Base-by-base conservation (phyloP, 1,139 yeast genomes). In the Pichia norvegensis region DNA sequence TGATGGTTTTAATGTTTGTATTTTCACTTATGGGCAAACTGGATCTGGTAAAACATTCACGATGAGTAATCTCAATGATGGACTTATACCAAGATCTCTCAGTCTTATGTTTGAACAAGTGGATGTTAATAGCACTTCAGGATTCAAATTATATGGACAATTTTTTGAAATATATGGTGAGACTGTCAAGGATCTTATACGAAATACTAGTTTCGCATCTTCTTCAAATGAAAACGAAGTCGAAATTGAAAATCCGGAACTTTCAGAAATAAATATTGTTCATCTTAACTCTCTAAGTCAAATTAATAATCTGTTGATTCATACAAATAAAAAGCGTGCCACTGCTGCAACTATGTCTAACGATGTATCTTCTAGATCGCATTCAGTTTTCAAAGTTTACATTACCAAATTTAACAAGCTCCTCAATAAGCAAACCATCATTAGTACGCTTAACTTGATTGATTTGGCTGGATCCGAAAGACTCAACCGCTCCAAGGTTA, bases 21-120 rank as follows among this genome's bases (percentile, higher is more conserved):
- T 92, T 1, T 88, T 92, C 68, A 96, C 98, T 0, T 92, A 92
- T 64, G 98, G 98, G 0, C 98, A 92, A 65, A 92, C 98, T 0
- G 97, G 98, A 0, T 88, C 97, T 0, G 98, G 98, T 4, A 92
- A 92, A 61, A 90, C 97, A 0, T 82, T 68, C 61, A 92, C 98
- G 0, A 92, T 92, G 98, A 76, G 94, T 1, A 74, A 73, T 39
- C 68, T 76, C 0, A 56, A 65, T 3, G 82, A 80, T 58, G 98
- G 98, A 21, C 79, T 92, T 72, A 86, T 90, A 33, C 90, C 95
- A 1, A 68, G 79, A 21, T 85, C 97, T 0, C 73, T 90, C 4
- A 64, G 68, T 8, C 86, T 84, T 57, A 83, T 92, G 5, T 90
- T 87, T 58, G 67, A 73, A 25, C 77, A 82, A 49, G 73, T 81